A percentile compares a stretch with the other conserved stretches of the same genome.
These are phyloP conservation scores for Jacaranda mimosifolia DNA, from an alignment of 257 asterid species.

Conservation along the genomic window DNA sequence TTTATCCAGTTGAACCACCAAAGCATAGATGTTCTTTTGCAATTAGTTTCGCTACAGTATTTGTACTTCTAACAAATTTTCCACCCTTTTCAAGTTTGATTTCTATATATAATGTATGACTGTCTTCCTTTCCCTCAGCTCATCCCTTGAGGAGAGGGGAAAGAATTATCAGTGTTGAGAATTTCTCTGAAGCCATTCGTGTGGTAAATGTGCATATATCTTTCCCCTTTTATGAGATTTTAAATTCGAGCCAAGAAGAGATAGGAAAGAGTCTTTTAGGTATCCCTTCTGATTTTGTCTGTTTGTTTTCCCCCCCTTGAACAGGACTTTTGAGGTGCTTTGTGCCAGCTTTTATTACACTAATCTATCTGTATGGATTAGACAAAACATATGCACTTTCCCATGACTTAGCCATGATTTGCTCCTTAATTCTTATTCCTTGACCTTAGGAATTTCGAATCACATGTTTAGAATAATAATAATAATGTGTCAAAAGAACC, in stretches of 20 bases:
- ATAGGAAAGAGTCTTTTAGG: no score
- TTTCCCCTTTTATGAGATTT: not conserved
- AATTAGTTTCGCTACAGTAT: no score
- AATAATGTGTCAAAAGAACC: not conserved
- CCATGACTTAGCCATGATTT: slow-evolving; percentile 16
- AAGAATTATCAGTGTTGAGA: not conserved
- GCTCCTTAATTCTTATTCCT: not conserved
- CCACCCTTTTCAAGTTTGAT: no score
- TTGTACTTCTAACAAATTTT: no score
- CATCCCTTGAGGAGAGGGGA: not conserved
- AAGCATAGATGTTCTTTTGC: no score
- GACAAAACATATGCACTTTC: slow-evolving; percentile 8
- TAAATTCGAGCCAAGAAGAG: no score
- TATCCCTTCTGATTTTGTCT: no score
- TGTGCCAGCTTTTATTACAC: no score
- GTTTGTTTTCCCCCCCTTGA: not conserved
- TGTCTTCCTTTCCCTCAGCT: not conserved
- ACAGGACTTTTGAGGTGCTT: not conserved
- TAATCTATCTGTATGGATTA: slow-evolving; percentile 1
- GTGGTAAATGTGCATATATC: not conserved
- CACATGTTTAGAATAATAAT: not conserved
- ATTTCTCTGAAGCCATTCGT: not conserved
- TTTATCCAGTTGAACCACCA: no score
- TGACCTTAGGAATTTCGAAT: slow-evolving; percentile 17
- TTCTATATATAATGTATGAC: not conserved